phyloP scores from a whole-genome alignment of 2,329 filamentous ascomycete species.

The Penicillium sp. region DNA sequence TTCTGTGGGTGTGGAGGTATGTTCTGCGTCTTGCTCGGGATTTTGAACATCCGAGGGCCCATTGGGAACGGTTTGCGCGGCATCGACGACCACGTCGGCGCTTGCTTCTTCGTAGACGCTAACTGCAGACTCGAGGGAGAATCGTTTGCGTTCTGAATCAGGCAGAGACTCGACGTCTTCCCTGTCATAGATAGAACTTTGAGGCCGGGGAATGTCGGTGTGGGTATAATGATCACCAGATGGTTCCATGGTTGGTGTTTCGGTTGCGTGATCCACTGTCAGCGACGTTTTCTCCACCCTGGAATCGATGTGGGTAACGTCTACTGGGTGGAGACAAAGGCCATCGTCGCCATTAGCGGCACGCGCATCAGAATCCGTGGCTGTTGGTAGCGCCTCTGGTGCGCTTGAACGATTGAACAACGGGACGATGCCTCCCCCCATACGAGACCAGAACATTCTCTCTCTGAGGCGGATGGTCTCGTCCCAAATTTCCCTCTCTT shows the following conservation, averaged over 20 bases:
- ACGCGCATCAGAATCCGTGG: constrained; percentile 2
- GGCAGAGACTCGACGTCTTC: constrained; percentile 10
- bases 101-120: constrained; percentile 26
- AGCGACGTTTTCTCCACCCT: constrained; percentile 4
- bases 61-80: neutral
- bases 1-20: neutral
- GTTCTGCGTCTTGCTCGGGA: neutral
- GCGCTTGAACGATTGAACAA: constrained; percentile 41
- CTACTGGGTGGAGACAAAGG: constrained; percentile 6
- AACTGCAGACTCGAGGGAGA: constrained; percentile 19
- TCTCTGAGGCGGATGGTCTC: constrained; percentile 86
- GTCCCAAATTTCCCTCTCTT: constrained; percentile 87
- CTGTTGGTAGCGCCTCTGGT: constrained; percentile 17
- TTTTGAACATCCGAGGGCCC: neutral
- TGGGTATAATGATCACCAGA: neutral
- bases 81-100: constrained; percentile 8
- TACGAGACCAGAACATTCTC: constrained; percentile 93
- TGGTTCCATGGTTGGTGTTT: neutral
- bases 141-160: constrained; percentile 9
- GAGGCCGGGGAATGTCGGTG: constrained; percentile 3
- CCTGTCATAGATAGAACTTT: constrained; percentile 10
- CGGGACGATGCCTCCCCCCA: constrained; percentile 87
- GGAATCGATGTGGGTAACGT: constrained; percentile 8
- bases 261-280: neutral
- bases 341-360: neutral